A percentile compares a stretch with the other conserved stretches of the same genome.
Evolutionary conservation across 2,329 filamentous ascomycete species (phyloP).

Genomic region (Fonsecaea pugnacius): DNA sequence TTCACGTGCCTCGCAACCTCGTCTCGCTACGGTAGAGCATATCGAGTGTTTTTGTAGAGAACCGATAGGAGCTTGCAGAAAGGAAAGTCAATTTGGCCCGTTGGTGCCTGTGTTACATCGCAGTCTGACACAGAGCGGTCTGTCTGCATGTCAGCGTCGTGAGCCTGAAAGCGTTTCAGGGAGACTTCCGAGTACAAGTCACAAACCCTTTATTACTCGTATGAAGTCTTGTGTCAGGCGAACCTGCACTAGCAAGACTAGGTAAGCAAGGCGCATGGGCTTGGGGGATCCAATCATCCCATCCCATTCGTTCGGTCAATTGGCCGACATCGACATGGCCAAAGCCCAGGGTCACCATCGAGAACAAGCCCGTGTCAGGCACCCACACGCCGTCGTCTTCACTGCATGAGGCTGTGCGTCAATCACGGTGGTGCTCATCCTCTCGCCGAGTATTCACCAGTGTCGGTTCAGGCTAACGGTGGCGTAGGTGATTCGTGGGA

Average conservation of each 20-base stretch:
- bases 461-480: background rate
- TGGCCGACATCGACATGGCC: background rate
- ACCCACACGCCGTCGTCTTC: conserved; percentile 7
- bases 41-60: background rate
- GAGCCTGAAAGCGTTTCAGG: background rate
- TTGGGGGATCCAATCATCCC: background rate
- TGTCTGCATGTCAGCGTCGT: background rate
- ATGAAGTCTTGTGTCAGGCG: background rate
- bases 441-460: background rate
- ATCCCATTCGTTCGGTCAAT: background rate
- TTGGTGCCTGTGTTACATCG: background rate
- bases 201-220: no score
- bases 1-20: background rate
- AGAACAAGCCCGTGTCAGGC: background rate
- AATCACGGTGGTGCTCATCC: background rate
- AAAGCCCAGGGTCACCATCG: background rate
- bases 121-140: background rate
- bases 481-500: conserved; percentile 49
- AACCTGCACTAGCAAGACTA: background rate
- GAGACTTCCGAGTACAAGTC: no score
- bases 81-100: no score
- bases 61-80: no score
- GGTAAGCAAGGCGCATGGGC: background rate
- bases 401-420: background rate
- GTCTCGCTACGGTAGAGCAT: background rate